Evolutionary conservation across 805 yeast species (phyloP), one percentile per base, ranked within the genome.

Genomic region (Pichia deserticola): DNA sequence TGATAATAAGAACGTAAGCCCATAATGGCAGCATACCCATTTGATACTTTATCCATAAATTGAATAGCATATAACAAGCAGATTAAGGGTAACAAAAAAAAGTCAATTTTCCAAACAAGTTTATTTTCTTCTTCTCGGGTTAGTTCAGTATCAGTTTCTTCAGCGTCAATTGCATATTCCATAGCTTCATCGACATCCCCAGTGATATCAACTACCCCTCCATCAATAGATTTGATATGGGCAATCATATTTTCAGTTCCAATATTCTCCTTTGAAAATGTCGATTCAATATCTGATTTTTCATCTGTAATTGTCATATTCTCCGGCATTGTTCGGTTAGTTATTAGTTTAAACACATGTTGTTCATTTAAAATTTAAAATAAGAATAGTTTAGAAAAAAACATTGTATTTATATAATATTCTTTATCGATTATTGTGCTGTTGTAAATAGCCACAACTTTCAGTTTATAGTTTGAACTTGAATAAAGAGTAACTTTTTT

Each of bases 31-130:
- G 86, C 84, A 49, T 72, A 74, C 20, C 78, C 68, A 45, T 69
- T 72, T 5, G 84, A 66, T 25, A 68, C 64, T 60, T 82, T 82
- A 64, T 82, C 88, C 81, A 82, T 76, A 55, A 70, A 77, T 61
- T 80, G 85, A 15, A 74, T 61, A 13, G 77, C 70, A 62, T 77
- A 76, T 28, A 77, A 57, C 29, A 73, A 50, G 52, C 76, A 73
- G 64, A 81, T 67, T 47, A 79, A 50, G 1, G 86, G 81, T 57
- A 78, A 62, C 52, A 81, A 52, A 51, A 51, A 72, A 25, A 72
- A 41, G 57, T 81, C 86, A 29, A 79, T 73, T 57, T 81, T 82
- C 28, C 52, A 35, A 3, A 53, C 15, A 7, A 52, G 32, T 20
- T 44, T 45, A 25, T 43, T 52, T 5, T 35, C 52, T 7, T 53